Base-by-base conservation (phyloP, 768 basidiomycete species). In the Mycena sanguinolenta region DNA sequence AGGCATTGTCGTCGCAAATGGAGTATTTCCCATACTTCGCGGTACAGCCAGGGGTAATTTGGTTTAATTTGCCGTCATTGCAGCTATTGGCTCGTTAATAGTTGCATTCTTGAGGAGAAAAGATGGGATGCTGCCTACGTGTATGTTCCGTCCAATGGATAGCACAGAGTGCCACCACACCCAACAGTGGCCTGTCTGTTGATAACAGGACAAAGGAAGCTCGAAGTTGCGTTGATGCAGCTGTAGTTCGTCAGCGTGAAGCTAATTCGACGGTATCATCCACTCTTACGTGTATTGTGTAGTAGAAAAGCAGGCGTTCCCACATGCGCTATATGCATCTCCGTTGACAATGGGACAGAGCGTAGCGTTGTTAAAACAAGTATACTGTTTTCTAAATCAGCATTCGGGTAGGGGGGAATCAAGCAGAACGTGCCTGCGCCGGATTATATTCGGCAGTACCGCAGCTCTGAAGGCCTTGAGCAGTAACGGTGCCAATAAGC, bases 161-260 rank as follows among this genome's bases (percentile, higher is more conserved):
- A 59, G 17, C 58, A 59, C 58, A 9, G 57, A 58, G 57, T 58
- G 25, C 58, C 39, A 44, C 58, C 58, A 44, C 58, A 59, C 39
- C 58, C 58, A 42, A 59, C 58, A 30, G 58, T 59, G 39, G 13
- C 14, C 38, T 25, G 9, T 25, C 58, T 39, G 58, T 59, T 59
- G 58, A 59, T 59, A 27, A 59, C 16, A 9, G 58, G 58, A 30
- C 58, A 59, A 44, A 59, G 58, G 58, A 59, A 59, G 58, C 58
- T 44, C 25, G 58, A 59, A 59, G 58, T 59, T 59, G 58, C 58
- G 58, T 59, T 59, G 38, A 44, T 59, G 58, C 58, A 59, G 58
- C 58, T 59, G 38, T 59, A 44, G 39, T 59, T 44, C 42, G 25
- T 59, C 58, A 59, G 58, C 58, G 25, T 25, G 57, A 23, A 27